Evolutionary conservation across 768 basidiomycete species (phyloP).

Genomic region (Suillus lakei): DNA sequence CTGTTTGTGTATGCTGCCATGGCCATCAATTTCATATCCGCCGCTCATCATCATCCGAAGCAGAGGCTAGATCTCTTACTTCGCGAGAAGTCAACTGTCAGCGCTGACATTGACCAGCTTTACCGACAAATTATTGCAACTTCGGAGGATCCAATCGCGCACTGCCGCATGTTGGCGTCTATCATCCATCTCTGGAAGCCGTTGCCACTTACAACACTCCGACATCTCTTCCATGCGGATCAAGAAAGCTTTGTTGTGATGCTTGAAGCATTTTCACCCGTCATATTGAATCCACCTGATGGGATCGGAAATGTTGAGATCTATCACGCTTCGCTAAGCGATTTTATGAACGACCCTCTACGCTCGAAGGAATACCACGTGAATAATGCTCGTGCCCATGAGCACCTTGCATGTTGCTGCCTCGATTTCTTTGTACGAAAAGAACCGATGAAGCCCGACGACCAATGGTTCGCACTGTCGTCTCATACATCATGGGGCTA

Average conservation of each 20-base stretch:
- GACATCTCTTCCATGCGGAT: not conserved
- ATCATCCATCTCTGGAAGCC: not conserved
- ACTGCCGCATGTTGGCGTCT: not conserved
- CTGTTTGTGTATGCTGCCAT: constrained; percentile 21
- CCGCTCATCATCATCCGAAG: not conserved
- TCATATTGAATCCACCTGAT: not conserved
- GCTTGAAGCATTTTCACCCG: constrained; percentile 1
- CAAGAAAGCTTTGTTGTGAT: not conserved
- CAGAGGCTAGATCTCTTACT: not conserved
- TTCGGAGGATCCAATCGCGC: not conserved
- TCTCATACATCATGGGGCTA: no score
- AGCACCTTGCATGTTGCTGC: not conserved
- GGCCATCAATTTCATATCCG: constrained; percentile 19
- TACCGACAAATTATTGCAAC: not conserved
- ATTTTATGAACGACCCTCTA: not conserved
- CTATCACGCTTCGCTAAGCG: not conserved
- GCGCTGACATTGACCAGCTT: not conserved
- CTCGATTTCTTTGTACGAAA: not conserved
- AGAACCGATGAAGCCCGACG: not conserved
- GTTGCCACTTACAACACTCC: not conserved
- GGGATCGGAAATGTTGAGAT: not conserved
- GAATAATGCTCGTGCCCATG: not conserved
- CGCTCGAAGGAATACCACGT: not conserved
- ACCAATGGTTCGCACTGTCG: no score
- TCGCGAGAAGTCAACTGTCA: not conserved